phyloP scores from a whole-genome alignment of 202 grass and related monocot genomes.

The Panicum virgatum region DNA sequence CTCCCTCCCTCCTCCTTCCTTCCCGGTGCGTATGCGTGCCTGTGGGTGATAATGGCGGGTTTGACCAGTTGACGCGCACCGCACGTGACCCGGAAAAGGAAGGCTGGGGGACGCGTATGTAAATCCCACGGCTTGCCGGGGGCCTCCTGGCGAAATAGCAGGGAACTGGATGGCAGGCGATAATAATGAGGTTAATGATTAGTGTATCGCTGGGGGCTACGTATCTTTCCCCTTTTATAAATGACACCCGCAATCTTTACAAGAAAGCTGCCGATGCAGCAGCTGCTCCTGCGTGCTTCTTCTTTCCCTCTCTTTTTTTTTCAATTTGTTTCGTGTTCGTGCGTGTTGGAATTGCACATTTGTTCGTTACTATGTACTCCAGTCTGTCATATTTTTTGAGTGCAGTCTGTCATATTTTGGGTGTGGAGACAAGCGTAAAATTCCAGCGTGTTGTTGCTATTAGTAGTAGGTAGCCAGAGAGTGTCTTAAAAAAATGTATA shows the following conservation, averaged over 20 bases:
- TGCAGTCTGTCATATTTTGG: background rate
- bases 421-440: constrained; percentile 8
- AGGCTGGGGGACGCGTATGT: background rate
- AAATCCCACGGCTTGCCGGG: background rate
- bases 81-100: constrained; percentile 49
- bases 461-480: background rate
- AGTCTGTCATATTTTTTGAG: background rate
- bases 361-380: too few relatives aligned
- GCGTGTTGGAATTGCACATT: background rate
- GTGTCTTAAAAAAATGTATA: background rate
- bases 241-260: constrained; percentile 68
- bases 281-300: background rate
- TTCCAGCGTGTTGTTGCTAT: background rate
- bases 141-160: background rate
- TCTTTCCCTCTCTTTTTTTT: background rate
- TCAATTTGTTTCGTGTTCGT: background rate
- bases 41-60: constrained; percentile 38
- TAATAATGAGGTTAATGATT: constrained; percentile 70
- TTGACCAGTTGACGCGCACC: constrained; percentile 50
- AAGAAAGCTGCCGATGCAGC: constrained; percentile 54
- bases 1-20: too few relatives aligned
- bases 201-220: constrained; percentile 46
- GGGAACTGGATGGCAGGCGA: constrained; percentile 21
- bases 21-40: background rate
- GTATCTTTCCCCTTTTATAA: constrained; percentile 67